Evolutionary conservation across 2,329 filamentous ascomycete genomes (phyloP).

Genomic region (Paracoccidioides lutzii): DNA sequence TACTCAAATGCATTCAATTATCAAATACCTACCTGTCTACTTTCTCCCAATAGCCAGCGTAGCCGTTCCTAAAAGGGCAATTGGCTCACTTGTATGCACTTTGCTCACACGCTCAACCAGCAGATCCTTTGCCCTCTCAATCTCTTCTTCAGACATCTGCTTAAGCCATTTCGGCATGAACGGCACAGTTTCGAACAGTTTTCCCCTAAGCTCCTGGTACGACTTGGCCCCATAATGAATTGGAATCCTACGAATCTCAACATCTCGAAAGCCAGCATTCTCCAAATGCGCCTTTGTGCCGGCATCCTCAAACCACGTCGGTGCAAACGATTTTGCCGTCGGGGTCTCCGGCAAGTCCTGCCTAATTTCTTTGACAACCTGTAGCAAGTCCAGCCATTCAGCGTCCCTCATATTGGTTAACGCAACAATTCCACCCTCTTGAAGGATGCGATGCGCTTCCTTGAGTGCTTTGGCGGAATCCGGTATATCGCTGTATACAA

Average conservation of each 20-base stretch:
- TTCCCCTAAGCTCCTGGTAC: neutral
- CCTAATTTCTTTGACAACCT: neutral
- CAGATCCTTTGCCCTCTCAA: neutral
- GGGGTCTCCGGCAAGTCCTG: neutral
- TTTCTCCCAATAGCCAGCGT: neutral
- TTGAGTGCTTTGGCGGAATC: neutral
- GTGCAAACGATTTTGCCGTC: neutral
- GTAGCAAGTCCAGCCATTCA: neutral
- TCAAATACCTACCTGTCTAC: neutral
- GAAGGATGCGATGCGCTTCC: neutral
- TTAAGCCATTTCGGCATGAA: neutral
- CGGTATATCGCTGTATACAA: neutral
- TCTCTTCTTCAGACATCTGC: neutral
- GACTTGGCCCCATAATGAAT: neutral
- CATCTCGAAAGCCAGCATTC: constrained; percentile 1
- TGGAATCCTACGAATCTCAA: neutral
- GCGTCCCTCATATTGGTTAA: neutral
- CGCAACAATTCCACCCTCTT: neutral
- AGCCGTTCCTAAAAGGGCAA: neutral
- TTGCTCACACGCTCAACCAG: neutral
- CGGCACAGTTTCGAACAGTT: neutral
- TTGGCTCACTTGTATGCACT: neutral
- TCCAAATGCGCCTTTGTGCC: neutral
- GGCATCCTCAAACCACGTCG: neutral
- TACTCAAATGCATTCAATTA: neutral